A percentile compares a stretch with the other conserved stretches of the same genome.
Conservation (phyloP, 306 rosid species). For the Cajanus cajan region DNA sequence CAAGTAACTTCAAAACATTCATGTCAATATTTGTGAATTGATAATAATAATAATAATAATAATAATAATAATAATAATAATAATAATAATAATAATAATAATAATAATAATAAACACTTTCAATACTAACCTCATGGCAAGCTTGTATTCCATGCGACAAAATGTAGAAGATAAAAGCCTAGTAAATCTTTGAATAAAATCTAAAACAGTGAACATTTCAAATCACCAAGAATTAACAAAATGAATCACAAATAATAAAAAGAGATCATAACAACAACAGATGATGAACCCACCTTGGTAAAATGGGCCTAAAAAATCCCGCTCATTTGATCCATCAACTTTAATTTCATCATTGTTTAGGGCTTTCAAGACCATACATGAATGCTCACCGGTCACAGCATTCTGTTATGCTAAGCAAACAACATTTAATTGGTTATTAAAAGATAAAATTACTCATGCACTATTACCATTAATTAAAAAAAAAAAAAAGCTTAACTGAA, state of each 20-base stretch:
- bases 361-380: not conserved
- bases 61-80: no score
- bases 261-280: not conserved
- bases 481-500: not conserved
- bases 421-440: not conserved
- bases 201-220: not conserved
- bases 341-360: not conserved
- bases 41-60: no score
- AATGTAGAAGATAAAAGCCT: not conserved
- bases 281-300: not conserved
- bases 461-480: no score
- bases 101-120: not conserved
- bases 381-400: not conserved
- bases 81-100: no score
- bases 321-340: not conserved
- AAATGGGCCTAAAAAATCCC: not conserved
- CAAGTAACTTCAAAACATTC: no score
- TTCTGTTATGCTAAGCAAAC: not conserved
- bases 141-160: not conserved
- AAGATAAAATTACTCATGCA: no score
- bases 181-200: not conserved
- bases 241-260: not conserved
- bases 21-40: no score
- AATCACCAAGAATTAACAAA: not conserved
- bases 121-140: not conserved